Conservation (phyloP, 2,329 filamentous ascomycete genomes). For the Penicillium hordei region DNA sequence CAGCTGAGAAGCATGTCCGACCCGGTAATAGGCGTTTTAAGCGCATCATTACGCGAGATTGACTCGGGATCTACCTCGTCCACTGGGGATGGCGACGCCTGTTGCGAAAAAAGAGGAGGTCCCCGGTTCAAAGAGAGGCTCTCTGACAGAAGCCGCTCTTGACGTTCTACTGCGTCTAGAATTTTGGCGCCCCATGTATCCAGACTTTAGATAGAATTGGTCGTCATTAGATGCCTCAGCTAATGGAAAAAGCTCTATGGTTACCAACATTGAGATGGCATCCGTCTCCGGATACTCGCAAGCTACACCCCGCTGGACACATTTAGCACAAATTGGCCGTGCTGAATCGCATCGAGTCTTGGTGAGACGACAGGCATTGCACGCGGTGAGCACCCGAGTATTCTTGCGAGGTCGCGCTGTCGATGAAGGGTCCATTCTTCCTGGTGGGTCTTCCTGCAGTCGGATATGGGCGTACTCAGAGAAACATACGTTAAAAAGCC, state of each 20-base stretch:
- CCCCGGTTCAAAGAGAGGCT: slow-evolving; percentile 8
- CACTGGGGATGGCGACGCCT: slow-evolving; percentile 14
- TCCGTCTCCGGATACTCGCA: slow-evolving; percentile 29
- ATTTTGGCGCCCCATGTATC: slow-evolving; percentile 27
- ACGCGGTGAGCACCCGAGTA: slow-evolving; percentile 27
- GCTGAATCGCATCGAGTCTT: slow-evolving; percentile 30
- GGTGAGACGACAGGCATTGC: slow-evolving; percentile 27
- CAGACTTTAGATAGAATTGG: slow-evolving; percentile 18
- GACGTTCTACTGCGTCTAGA: slow-evolving; percentile 26
- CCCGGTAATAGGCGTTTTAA: slow-evolving; percentile 27
- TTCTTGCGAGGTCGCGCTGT: slow-evolving; percentile 22
- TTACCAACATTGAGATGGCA: slow-evolving; percentile 25
- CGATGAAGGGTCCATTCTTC: slow-evolving; percentile 16
- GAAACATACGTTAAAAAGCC: neutral
- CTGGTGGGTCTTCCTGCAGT: slow-evolving; percentile 2
- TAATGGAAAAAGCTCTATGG: slow-evolving; percentile 12
- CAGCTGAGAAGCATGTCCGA: slow-evolving; percentile 29
- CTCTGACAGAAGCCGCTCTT: slow-evolving; percentile 22
- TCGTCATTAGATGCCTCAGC: slow-evolving; percentile 10
- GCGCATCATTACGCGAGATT: slow-evolving; percentile 28
- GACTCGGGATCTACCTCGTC: slow-evolving; percentile 25
- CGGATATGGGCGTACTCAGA: neutral
- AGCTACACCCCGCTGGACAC: slow-evolving; percentile 24
- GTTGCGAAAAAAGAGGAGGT: slow-evolving; percentile 7
- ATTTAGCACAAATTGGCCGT: slow-evolving; percentile 27